phyloP scores from a whole-genome alignment of 2,329 filamentous ascomycete genomes.

The Fusarium lyarnte region DNA sequence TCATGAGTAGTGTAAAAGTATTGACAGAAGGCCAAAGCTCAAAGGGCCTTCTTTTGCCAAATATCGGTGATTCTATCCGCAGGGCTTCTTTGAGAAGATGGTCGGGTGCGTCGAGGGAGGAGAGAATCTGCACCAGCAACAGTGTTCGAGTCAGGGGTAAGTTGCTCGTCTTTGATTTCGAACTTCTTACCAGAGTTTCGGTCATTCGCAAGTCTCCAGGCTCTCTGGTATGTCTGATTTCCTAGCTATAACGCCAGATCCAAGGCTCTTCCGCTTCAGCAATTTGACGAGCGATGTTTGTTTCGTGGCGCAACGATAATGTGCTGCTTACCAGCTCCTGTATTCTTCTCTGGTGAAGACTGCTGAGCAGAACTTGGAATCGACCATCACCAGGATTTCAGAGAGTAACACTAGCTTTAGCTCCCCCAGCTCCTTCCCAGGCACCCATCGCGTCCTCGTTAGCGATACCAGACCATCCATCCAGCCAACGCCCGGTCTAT shows the following conservation, averaged over 20 bases:
- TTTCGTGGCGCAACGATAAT: rapidly evolving
- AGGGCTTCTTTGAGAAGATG: too few species aligned
- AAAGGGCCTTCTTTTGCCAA: not conserved
- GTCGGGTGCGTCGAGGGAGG: not conserved
- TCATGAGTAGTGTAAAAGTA: not conserved
- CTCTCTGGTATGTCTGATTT: rapidly evolving
- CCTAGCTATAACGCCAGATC: rapidly evolving
- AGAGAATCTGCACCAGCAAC: not conserved
- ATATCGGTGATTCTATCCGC: rapidly evolving
- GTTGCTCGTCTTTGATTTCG: too few species aligned
- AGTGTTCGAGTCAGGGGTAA: not conserved
- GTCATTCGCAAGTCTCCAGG: not conserved
- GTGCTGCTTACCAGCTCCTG: rapidly evolving
- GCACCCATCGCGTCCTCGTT: not conserved
- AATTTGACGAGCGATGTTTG: not conserved
- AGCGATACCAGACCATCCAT: rapidly evolving
- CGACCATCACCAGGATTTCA: rapidly evolving
- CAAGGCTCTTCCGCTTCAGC: rapidly evolving
- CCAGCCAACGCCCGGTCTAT: rapidly evolving
- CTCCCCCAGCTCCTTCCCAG: not conserved
- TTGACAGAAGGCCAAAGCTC: not conserved
- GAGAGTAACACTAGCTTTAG: too few species aligned
- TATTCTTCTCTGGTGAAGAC: not conserved
- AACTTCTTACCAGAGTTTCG: rapidly evolving
- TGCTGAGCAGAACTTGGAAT: rapidly evolving